Percentiles rank a stretch among this genome's conserved stretches.
phyloP scores from a whole-genome alignment of 352 stramenopile species.

The Phytophthora citricola region DNA sequence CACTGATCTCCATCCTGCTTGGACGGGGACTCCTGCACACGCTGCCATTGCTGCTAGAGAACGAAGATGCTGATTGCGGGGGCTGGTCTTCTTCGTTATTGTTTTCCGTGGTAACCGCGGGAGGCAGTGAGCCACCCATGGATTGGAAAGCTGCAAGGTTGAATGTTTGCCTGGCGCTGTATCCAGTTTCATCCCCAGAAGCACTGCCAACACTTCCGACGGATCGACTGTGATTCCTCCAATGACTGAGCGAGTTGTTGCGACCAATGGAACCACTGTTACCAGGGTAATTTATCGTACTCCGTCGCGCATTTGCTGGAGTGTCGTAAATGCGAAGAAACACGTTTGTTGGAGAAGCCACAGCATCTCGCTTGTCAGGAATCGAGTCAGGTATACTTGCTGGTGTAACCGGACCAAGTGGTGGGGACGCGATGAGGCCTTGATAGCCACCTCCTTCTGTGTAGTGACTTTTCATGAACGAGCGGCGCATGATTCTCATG shows the following conservation, averaged over 20 bases:
- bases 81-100: constrained; percentile 20
- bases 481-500: constrained; percentile 76
- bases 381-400: constrained; percentile 5
- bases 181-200: constrained; percentile 40
- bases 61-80: constrained; percentile 34
- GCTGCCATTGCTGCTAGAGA: constrained; percentile 37
- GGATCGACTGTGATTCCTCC: constrained; percentile 27
- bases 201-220: constrained; percentile 24
- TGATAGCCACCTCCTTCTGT: constrained; percentile 41
- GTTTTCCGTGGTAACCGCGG: constrained; percentile 21
- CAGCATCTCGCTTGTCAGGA: constrained; percentile 8
- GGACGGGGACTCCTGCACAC: constrained; percentile 28
- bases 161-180: constrained; percentile 44
- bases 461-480: constrained; percentile 75
- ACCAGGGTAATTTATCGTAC: constrained; percentile 8
- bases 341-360: constrained; percentile 52
- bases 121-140: constrained; percentile 9
- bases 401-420: constrained; percentile 9
- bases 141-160: constrained; percentile 68
- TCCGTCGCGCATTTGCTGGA: constrained; percentile 30
- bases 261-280: constrained; percentile 27
- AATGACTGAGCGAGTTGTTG: constrained; percentile 14
- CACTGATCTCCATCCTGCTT: constrained; percentile 30
- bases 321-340: constrained; percentile 82
- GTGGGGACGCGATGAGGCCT: constrained; percentile 9